phyloP scores from a whole-genome alignment of 768 basidiomycete species.

The Boletus rubroflammeus region DNA sequence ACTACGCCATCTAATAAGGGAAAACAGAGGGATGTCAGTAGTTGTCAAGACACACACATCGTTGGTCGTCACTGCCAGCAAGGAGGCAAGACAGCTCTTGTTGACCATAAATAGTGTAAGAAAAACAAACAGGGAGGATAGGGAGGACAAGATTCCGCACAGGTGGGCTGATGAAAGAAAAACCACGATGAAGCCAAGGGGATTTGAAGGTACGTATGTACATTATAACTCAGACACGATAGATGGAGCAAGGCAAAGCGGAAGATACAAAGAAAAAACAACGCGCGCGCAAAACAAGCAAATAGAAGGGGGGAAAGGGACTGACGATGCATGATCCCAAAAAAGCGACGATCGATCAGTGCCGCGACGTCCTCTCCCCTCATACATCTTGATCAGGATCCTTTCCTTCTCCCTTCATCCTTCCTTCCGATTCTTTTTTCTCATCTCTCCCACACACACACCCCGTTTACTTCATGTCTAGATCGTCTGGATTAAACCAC shows the following conservation, averaged over 20 bases:
- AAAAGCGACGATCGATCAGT: slow-evolving; percentile 4
- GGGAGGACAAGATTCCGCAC: slow-evolving; percentile 13
- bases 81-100: slow-evolving; percentile 23
- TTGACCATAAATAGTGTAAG: slow-evolving; percentile 25
- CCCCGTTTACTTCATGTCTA: slow-evolving; percentile 26
- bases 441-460: background rate
- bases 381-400: slow-evolving; percentile 4
- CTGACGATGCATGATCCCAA: slow-evolving; percentile 11
- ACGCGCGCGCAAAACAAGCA: slow-evolving; percentile 1
- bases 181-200: slow-evolving; percentile 4
- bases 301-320: background rate
- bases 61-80: background rate
- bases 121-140: background rate
- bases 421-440: background rate
- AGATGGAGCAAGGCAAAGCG: slow-evolving; percentile 10
- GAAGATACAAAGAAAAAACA: slow-evolving; percentile 1
- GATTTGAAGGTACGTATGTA: slow-evolving; percentile 13
- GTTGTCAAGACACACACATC: background rate
- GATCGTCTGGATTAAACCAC: slow-evolving; percentile 62
- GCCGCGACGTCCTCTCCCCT: background rate
- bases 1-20: background rate
- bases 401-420: background rate
- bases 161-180: slow-evolving; percentile 1
- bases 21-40: background rate
- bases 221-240: slow-evolving; percentile 11